These are phyloP conservation scores for Vitis hybrid DNA, from an alignment of 177 flowering plant genomes.

Conservation along the genomic window DNA sequence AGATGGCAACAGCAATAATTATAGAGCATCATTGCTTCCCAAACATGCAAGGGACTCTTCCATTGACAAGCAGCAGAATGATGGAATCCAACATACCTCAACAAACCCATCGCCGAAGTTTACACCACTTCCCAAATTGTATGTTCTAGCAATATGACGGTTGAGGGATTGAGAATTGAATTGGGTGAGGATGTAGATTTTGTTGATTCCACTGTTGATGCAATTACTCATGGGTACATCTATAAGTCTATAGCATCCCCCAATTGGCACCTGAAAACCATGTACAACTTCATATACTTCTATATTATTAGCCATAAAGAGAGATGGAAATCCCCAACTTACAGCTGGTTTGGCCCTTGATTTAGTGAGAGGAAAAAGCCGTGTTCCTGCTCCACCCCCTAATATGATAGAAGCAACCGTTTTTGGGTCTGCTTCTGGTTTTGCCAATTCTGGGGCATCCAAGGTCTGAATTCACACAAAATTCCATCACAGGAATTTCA, in stretches of 20 bases:
- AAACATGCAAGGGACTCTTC: neutral
- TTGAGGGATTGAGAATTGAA: constrained; percentile 13
- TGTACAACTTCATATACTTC: neutral
- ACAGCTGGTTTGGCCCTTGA: constrained; percentile 3
- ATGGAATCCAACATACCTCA: constrained; percentile 3
- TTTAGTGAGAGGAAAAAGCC: constrained; percentile 5
- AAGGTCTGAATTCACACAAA: neutral
- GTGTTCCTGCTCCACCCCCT: constrained; percentile 6
- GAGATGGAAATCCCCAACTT: neutral
- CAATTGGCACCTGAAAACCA: constrained; percentile 9
- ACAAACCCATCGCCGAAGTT: constrained; percentile 12
- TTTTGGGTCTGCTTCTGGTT: constrained; percentile 3
- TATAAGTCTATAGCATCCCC: constrained; percentile 11
- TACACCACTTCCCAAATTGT: constrained; percentile 10
- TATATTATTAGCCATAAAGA: neutral
- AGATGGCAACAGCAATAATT: too few species aligned
- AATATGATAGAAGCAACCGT: constrained; percentile 4
- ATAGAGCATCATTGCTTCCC: too few species aligned
- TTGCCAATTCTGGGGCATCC: neutral
- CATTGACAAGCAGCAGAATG: neutral
- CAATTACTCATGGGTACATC: constrained; percentile 13
- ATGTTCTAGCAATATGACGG: constrained; percentile 7
- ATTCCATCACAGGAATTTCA: neutral
- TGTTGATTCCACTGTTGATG: neutral
- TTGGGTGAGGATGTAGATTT: constrained; percentile 8